Conservation (phyloP, 768 basidiomycete genomes). For the Dictyophora rubrovolvata region DNA sequence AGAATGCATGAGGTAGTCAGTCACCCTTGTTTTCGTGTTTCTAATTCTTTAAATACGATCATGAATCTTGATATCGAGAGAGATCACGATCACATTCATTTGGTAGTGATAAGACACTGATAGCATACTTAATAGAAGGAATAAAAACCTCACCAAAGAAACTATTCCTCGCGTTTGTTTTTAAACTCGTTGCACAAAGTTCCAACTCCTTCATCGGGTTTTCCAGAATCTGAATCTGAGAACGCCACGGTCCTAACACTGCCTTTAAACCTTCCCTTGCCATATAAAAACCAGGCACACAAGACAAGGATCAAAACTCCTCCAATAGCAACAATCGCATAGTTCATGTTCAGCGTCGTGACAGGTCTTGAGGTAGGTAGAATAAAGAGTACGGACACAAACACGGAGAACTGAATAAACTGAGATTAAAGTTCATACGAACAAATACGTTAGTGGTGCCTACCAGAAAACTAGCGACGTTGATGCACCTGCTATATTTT, state of each 20-base stretch:
- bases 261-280: slow-evolving; percentile 33
- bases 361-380: slow-evolving; percentile 47
- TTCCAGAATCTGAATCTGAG: not conserved
- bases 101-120: too few relatives aligned
- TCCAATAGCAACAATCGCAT: slow-evolving; percentile 41
- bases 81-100: too few relatives aligned
- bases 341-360: slow-evolving; percentile 44
- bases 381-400: slow-evolving; percentile 46
- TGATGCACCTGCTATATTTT: slow-evolving; percentile 42
- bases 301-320: slow-evolving; percentile 35
- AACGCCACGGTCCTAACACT: slow-evolving; percentile 30
- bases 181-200: too few relatives aligned
- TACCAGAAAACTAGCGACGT: slow-evolving; percentile 37
- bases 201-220: not conserved
- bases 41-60: too few relatives aligned
- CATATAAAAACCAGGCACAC: slow-evolving; percentile 39
- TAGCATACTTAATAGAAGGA: not conserved
- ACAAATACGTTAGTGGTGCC: slow-evolving; percentile 10
- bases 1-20: not conserved
- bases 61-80: too few relatives aligned
- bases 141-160: not conserved
- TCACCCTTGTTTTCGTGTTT: too few relatives aligned
- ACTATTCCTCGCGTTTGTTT: not conserved
- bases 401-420: slow-evolving; percentile 33
- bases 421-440: not conserved